phyloP scores from a whole-genome alignment of 306 rosid genomes.

The Prunus salicina region DNA sequence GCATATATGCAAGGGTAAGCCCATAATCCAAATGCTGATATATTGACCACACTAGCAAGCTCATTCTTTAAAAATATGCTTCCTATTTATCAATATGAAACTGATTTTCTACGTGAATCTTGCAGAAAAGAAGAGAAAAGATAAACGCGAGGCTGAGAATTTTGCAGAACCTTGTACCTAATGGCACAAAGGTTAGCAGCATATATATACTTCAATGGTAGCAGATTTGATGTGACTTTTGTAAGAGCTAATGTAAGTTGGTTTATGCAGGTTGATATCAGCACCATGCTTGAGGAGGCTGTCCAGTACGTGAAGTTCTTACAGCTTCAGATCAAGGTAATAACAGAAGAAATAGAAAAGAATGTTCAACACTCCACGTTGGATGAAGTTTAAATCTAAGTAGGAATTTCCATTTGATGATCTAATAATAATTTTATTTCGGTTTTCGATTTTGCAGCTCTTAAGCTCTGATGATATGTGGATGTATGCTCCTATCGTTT shows the following conservation, averaged over 20 bases:
- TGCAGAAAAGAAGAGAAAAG: slow-evolving; percentile 91
- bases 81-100: neutral
- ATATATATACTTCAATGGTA: neutral
- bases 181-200: slow-evolving; percentile 70
- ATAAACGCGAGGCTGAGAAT: slow-evolving; percentile 72
- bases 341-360: neutral
- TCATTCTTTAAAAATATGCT: neutral
- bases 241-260: slow-evolving; percentile 10
- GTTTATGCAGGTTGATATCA: slow-evolving; percentile 73
- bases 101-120: neutral
- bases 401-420: neutral
- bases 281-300: slow-evolving; percentile 98
- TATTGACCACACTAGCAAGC: neutral
- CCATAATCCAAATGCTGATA: neutral
- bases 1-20: slow-evolving; percentile 78
- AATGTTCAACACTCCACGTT: neutral
- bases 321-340: slow-evolving; percentile 92
- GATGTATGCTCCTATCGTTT: slow-evolving; percentile 93
- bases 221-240: neutral
- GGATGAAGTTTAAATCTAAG: neutral
- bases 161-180: slow-evolving; percentile 81
- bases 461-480: slow-evolving; percentile 82
- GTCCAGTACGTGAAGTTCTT: slow-evolving; percentile 84
- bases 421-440: slow-evolving; percentile 3
- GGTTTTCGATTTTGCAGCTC: slow-evolving; percentile 49